Base-by-base conservation (phyloP, 805 yeast genomes). In the Sugiyamaella chiloensis region DNA sequence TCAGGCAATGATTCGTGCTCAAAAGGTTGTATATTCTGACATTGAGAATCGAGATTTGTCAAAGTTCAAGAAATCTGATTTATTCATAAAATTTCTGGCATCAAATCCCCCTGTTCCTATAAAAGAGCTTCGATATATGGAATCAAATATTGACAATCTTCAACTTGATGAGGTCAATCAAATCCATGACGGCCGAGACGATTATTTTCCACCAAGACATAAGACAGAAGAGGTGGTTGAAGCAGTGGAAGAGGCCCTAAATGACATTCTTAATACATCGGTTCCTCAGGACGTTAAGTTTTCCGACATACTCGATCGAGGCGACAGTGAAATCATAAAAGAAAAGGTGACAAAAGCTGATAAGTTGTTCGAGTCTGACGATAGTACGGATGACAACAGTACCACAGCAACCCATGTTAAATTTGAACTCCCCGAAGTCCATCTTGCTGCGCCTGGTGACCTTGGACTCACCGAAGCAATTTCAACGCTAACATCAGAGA, bases 241-340 rank as follows among this genome's bases (percentile, higher is more conserved):
- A 44, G 87, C 87, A 0, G 85, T 83, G 16, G 86, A 82, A 58
- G 80, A 78, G 59, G 88, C 86, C 2, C 73, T 84, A 47, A 75
- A 74, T 23, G 79, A 81, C 52, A 81, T 83, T 24, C 60, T 65
- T 60, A 58, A n/a, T n/a, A n/a, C n/a, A n/a, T n/a, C n/a, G n/a
- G n/a, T n/a, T n/a, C n/a, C n/a, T n/a, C n/a, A n/a, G n/a, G n/a
- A n/a, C n/a, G n/a, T n/a, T n/a, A 34, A 34, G 37, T 11, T 34
- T 14, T 19, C 37, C 20, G 37, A 34, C 19, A 19, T 34, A 9
- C 12, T 34, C 11, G 37, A 34, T 34, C 9, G 21, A 3, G 20
- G 20, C 20, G 19, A 19, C 21, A 14, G 12, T 14, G 37, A 16
- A 12, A 11, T 21, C 11, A 34, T 34, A 12, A 34, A 34, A 12